These are phyloP conservation scores for Yamadazyma tumulicola DNA, from an alignment of 805 yeast species.

Conservation along the genomic window DNA sequence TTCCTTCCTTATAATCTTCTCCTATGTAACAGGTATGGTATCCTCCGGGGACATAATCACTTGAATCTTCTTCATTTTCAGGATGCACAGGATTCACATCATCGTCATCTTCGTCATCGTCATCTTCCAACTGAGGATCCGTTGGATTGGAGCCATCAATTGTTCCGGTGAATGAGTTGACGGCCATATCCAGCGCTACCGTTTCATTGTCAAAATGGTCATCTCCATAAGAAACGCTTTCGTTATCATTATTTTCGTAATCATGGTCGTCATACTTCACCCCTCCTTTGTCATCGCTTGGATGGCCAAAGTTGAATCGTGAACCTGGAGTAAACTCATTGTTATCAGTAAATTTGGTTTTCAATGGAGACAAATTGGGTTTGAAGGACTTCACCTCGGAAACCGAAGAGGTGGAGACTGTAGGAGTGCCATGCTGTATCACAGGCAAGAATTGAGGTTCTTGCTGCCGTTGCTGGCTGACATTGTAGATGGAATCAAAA, in stretches of 20 bases:
- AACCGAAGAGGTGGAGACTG: slow-evolving; percentile 29
- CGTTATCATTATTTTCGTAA: slow-evolving; percentile 12
- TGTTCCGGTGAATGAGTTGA: slow-evolving; percentile 4
- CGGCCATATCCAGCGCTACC: slow-evolving; percentile 4
- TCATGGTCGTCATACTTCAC: slow-evolving; percentile 6
- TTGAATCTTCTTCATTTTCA: slow-evolving; percentile 75
- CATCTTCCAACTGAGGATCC: slow-evolving; percentile 16
- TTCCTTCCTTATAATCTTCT: slow-evolving; percentile 71
- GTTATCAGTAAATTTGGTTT: slow-evolving; percentile 28
- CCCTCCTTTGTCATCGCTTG: slow-evolving; percentile 5
- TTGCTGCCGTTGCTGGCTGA: slow-evolving; percentile 6
- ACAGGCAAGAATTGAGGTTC: slow-evolving; percentile 17
- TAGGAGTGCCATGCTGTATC: slow-evolving; percentile 24
- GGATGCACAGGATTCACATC: slow-evolving; percentile 26
- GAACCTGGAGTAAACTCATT: slow-evolving; percentile 13
- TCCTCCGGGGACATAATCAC: slow-evolving; percentile 90
- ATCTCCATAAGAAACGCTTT: slow-evolving; percentile 4
- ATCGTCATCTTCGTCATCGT: slow-evolving; percentile 23
- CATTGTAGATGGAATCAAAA: neutral
- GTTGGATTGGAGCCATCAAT: slow-evolving; percentile 9
- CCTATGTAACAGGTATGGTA: slow-evolving; percentile 93
- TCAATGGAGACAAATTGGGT: slow-evolving; percentile 36
- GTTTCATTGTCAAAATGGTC: slow-evolving; percentile 11
- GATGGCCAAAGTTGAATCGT: slow-evolving; percentile 13
- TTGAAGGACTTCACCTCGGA: slow-evolving; percentile 30